A percentile compares a stretch with the other conserved stretches of the same genome.
These are phyloP conservation scores for Zymoseptoria pseudotritici DNA, from an alignment of 2,329 filamentous ascomycete species.

Conservation along the genomic window DNA sequence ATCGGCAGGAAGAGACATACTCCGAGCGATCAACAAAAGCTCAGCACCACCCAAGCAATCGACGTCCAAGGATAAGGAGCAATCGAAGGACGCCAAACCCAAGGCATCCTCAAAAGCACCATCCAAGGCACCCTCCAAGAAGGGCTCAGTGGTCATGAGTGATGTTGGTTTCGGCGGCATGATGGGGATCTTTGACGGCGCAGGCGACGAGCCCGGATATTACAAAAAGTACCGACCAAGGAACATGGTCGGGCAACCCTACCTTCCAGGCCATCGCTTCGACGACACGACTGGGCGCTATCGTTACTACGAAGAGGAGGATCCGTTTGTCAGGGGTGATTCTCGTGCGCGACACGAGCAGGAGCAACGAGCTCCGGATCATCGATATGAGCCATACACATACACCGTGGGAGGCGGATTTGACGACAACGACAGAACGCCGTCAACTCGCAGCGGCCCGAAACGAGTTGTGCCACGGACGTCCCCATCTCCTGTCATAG, in stretches of 20 bases:
- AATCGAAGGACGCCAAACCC: constrained; percentile 2
- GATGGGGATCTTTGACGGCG: constrained; percentile 30
- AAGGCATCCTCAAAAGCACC: constrained; percentile 10
- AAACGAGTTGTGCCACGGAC: not conserved
- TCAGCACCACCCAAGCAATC: constrained; percentile 3
- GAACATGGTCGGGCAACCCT: not conserved
- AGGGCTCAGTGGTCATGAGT: constrained; percentile 5
- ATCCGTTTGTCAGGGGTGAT: not conserved
- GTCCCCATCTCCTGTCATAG: not conserved
- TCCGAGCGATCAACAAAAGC: constrained; percentile 5
- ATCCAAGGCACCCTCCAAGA: constrained; percentile 6
- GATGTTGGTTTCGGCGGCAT: constrained; percentile 17
- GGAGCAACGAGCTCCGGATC: not conserved
- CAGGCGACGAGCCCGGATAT: constrained; percentile 17
- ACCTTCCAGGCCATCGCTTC: not conserved
- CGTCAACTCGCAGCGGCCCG: not conserved
- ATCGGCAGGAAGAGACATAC: not conserved
- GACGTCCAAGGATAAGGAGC: constrained; percentile 2
- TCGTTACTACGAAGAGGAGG: not conserved
- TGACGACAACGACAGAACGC: not conserved
- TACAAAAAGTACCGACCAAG: not conserved
- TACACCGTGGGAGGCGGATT: not conserved
- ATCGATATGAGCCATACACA: not conserved
- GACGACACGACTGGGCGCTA: not conserved
- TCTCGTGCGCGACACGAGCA: not conserved